Conservation (phyloP, 2,329 filamentous ascomycete genomes). For the Exophiala bonariae region DNA sequence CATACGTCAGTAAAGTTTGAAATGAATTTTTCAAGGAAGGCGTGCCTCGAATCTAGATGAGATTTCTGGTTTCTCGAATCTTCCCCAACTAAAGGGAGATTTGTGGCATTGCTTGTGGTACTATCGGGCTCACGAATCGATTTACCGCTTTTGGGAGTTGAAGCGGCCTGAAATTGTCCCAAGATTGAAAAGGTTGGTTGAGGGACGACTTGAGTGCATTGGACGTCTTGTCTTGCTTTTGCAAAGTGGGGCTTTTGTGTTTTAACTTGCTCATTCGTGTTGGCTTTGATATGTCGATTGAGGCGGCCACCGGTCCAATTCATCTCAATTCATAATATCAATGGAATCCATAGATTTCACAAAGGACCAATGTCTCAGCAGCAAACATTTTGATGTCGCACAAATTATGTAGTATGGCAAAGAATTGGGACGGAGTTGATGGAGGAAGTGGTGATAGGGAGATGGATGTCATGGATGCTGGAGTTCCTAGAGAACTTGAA, state of each 20-base stretch:
- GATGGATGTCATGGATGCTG: neutral
- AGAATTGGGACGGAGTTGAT: neutral
- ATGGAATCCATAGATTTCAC: neutral
- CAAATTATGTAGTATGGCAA: neutral
- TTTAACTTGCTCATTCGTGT: constrained; percentile 28
- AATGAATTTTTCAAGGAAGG: neutral
- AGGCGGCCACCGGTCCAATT: constrained; percentile 48
- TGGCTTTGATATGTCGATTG: constrained; percentile 39
- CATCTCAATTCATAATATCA: constrained; percentile 32
- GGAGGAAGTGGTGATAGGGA: neutral
- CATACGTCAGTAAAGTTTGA: neutral
- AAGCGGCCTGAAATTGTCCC: neutral
- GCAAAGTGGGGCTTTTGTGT: constrained; percentile 37
- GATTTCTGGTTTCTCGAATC: neutral
- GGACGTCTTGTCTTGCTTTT: constrained; percentile 29
- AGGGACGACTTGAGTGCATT: constrained; percentile 10
- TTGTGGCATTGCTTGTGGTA: neutral
- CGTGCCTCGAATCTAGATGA: neutral
- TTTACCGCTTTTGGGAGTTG: neutral
- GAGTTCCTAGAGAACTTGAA: neutral
- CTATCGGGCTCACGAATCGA: neutral
- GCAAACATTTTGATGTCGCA: neutral
- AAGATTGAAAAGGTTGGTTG: constrained; percentile 5
- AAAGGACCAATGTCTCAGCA: neutral
- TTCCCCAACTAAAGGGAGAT: neutral